Evolutionary conservation across 2,329 filamentous ascomycete species (phyloP), one percentile per base, ranked within the genome.

Genomic region (Orbilia brochopaga): DNA sequence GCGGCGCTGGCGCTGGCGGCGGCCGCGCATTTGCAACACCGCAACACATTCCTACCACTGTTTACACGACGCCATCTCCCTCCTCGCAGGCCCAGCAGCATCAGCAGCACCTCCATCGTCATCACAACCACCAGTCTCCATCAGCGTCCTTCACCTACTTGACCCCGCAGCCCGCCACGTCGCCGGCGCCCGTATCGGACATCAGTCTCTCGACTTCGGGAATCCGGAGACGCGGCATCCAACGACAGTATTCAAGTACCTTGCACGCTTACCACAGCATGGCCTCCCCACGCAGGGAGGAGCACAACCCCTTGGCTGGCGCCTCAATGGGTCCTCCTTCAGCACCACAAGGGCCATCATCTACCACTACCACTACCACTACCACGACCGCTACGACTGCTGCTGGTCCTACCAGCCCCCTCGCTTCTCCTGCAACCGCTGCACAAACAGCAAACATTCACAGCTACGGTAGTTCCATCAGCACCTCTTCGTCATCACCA

Each of bases 201-300:
- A 65, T 72, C 67, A 72, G 60, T 50, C 67, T 72, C 40, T 72
- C 67, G 42, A 58, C 42, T 48, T 65, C 67, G 15, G 32, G 67
- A 48, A 72, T 72, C 32, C 54, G 67, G 53, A 72, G 67, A 53
- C 60, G 67, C 15, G 67, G 67, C 52, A 56, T 72, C 13, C 67
- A 72, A 32, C 48, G 67, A 19, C 67, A 72, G 46, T 72, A 72
- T 37, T 72, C 67, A 2, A 72, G 61, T 24, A 72, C 56, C 32
- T 60, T 72, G 17, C 67, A 72, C 44, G 56, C 54, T 19, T 72
- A 72, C 52, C 67, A 72, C 51, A 72, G 60, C 60, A 65, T 72
- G 67, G 50, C 60, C 5, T 72, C 67, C 35, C 67, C 60, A 52
- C 67, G 55, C 48, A 59, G 60, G 24, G 67, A 72, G 27, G 60